Conservation (phyloP, 192 early-diverging fungal genomes). For the Piromyces finnis region DNA sequence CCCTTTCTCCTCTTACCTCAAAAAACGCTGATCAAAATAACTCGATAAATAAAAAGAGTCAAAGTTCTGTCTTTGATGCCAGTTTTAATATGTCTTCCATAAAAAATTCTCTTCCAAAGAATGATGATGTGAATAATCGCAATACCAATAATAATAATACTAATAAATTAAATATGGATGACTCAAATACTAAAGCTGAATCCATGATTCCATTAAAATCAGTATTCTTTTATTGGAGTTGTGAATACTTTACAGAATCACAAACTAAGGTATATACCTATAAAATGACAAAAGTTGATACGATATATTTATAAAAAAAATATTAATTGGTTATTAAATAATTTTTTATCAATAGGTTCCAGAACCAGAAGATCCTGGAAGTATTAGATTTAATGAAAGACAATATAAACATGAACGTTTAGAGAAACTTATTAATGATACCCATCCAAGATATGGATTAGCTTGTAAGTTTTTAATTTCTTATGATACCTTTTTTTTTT, state of each 20-base stretch:
- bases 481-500: background rate
- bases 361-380: constrained; percentile 66
- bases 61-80: background rate
- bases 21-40: background rate
- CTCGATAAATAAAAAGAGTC: background rate
- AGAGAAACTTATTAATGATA: constrained; percentile 31
- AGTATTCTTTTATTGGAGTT: constrained; percentile 64
- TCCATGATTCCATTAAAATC: constrained; percentile 30
- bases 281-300: too few species aligned
- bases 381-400: constrained; percentile 49
- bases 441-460: constrained; percentile 22
- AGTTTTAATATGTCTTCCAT: background rate
- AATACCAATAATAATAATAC: background rate
- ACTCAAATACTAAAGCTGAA: background rate
- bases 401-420: constrained; percentile 56
- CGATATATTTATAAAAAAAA: too few species aligned
- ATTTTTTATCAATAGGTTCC: constrained; percentile 16
- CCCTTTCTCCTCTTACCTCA: background rate
- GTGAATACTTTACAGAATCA: constrained; percentile 73
- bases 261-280: constrained; percentile 52
- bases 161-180: background rate
- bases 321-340: background rate
- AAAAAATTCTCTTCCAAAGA: background rate
- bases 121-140: background rate
- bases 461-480: constrained; percentile 17